Conservation (phyloP, 2,329 filamentous ascomycete genomes). For the Arthrinium puccinioides region DNA sequence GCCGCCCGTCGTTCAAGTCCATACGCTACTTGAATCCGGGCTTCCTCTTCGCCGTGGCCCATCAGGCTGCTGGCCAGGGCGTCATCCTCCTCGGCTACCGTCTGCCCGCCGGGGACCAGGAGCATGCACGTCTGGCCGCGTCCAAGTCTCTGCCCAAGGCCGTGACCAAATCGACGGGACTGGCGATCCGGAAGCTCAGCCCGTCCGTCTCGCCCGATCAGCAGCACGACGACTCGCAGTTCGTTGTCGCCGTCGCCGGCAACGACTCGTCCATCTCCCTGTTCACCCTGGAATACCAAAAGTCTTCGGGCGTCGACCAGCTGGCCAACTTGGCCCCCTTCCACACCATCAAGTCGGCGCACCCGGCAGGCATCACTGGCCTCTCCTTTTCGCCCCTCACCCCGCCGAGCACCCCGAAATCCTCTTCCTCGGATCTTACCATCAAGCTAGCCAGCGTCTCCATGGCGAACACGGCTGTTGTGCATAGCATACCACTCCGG, state of each 20-base stretch:
- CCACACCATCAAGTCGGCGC: slow-evolving; percentile 44
- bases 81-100: slow-evolving; percentile 50
- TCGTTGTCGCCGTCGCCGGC: slow-evolving; percentile 72
- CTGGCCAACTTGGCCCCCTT: slow-evolving; percentile 46
- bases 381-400: slow-evolving; percentile 51
- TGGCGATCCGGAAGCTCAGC: slow-evolving; percentile 68
- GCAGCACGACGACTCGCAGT: slow-evolving; percentile 60
- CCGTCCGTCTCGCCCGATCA: slow-evolving; percentile 41
- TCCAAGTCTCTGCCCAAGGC: slow-evolving; percentile 54
- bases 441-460: slow-evolving; percentile 77
- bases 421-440: slow-evolving; percentile 44
- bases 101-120: slow-evolving; percentile 32
- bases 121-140: slow-evolving; percentile 41
- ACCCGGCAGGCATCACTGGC: slow-evolving; percentile 51
- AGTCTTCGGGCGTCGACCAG: slow-evolving; percentile 37
- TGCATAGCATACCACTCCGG: slow-evolving; percentile 70
- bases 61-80: slow-evolving; percentile 51
- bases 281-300: slow-evolving; percentile 66
- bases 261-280: slow-evolving; percentile 74
- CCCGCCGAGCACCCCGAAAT: slow-evolving; percentile 37
- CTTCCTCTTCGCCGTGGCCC: slow-evolving; percentile 51
- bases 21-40: slow-evolving; percentile 52
- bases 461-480: slow-evolving; percentile 69
- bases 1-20: slow-evolving; percentile 46
- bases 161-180: slow-evolving; percentile 67